Evolutionary conservation across 495 filamentous ascomycete species (phyloP).

Genomic region (Schizothecium vesticola): DNA sequence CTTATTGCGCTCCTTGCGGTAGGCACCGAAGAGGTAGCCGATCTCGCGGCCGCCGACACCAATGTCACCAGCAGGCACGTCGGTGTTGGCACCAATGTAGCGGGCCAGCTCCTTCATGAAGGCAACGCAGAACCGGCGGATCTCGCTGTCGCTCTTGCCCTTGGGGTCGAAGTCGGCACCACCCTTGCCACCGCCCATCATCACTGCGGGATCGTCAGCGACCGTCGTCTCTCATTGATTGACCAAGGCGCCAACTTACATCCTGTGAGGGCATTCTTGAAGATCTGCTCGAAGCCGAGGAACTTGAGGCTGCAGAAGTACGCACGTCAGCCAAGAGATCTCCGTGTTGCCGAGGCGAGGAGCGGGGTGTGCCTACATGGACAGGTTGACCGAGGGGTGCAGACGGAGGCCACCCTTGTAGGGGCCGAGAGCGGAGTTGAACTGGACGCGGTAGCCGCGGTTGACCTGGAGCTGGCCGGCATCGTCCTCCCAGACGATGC

Average conservation of each 20-base stretch:
- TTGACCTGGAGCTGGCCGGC: slow-evolving; percentile 85
- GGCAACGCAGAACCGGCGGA: slow-evolving; percentile 91
- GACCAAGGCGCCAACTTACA: slow-evolving; percentile 55
- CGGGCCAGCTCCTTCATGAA: slow-evolving; percentile 94
- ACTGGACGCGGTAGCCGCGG: slow-evolving; percentile 95
- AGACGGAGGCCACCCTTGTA: slow-evolving; percentile 98
- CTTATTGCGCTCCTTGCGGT: slow-evolving; percentile 79
- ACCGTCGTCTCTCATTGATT: not conserved
- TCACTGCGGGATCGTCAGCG: slow-evolving; percentile 53
- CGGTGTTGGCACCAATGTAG: slow-evolving; percentile 95
- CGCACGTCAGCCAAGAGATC: slow-evolving; percentile 17
- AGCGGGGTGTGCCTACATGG: slow-evolving; percentile 46
- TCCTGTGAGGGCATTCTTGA: slow-evolving; percentile 99
- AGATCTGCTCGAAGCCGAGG: slow-evolving; percentile 98
- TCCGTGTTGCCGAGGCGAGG: not conserved
- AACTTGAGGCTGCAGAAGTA: slow-evolving; percentile 65
- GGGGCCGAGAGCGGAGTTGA: slow-evolving; percentile 95
- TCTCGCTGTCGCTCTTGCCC: slow-evolving; percentile 95
- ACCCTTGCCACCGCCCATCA: slow-evolving; percentile 97
- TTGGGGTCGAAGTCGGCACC: slow-evolving; percentile 99
- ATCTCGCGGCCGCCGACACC: slow-evolving; percentile 86
- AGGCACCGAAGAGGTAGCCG: slow-evolving; percentile 92
- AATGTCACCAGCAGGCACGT: slow-evolving; percentile 93
- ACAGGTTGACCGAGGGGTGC: slow-evolving; percentile 94
- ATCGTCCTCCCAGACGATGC: slow-evolving; percentile 95